These are phyloP conservation scores for Mycena venus DNA, from an alignment of 768 basidiomycete genomes.

Conservation along the genomic window DNA sequence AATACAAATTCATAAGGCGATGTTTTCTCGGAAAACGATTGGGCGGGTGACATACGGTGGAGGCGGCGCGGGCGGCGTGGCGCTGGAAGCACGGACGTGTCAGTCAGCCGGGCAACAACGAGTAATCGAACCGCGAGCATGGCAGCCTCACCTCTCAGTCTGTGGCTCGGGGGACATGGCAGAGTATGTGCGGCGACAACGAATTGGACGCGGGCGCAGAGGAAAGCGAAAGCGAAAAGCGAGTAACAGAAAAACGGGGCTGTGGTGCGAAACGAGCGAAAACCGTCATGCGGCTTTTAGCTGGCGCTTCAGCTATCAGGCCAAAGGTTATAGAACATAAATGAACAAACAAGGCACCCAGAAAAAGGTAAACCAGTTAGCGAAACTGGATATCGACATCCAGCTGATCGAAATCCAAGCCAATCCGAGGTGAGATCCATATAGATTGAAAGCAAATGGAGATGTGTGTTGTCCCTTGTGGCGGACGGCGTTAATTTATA, in stretches of 20 bases:
- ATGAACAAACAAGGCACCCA: not conserved
- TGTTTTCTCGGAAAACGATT: constrained; percentile 20
- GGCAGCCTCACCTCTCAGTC: not conserved
- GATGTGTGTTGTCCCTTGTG: constrained; percentile 3
- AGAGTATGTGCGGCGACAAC: too few species aligned
- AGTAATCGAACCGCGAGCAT: constrained; percentile 9
- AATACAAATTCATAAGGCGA: not conserved
- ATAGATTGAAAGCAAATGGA: not conserved
- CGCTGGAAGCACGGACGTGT: constrained; percentile 4
- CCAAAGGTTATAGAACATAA: constrained; percentile 12
- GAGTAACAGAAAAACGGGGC: constrained; percentile 10
- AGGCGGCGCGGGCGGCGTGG: constrained; percentile 20
- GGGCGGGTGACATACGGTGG: constrained; percentile 13
- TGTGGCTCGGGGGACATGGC: constrained; percentile 3
- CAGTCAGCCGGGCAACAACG: not conserved
- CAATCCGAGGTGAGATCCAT: not conserved
- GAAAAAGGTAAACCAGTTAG: not conserved
- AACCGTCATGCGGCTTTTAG: constrained; percentile 30
- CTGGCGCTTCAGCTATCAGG: constrained; percentile 10
- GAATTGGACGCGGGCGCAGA: not conserved
- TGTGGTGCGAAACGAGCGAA: not conserved
- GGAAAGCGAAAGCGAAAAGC: not conserved
- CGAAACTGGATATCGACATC: not conserved
- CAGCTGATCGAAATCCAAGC: not conserved
- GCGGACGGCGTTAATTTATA: constrained; percentile 13